Conservation (phyloP, 1,284 basidiomycete species). For the Caloboletus firmus region DNA sequence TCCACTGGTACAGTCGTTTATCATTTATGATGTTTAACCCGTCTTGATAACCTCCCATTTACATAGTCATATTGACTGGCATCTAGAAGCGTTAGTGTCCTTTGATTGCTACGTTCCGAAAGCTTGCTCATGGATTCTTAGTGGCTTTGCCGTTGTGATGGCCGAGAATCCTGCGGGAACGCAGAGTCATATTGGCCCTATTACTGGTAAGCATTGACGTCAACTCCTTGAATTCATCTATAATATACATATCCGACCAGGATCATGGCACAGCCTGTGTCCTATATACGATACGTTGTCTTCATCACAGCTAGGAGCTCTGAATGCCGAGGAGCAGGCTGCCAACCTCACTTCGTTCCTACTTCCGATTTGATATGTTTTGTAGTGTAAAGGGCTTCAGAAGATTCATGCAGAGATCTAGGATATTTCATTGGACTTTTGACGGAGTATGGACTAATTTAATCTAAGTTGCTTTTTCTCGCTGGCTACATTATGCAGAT, state of each 20-base stretch:
- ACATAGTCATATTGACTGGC: conserved; percentile 51
- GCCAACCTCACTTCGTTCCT: conserved; percentile 18
- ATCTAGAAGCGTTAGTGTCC: conserved; percentile 39
- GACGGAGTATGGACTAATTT: too few species aligned
- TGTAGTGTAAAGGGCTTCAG: too few species aligned
- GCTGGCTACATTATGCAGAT: too few species aligned
- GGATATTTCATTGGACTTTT: too few species aligned
- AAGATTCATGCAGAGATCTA: too few species aligned
- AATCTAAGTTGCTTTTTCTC: too few species aligned
- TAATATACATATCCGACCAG: conserved; percentile 6
- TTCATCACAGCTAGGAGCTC: conserved; percentile 22
- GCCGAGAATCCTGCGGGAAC: conserved; percentile 35
- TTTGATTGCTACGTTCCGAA: neutral
- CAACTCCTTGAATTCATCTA: neutral
- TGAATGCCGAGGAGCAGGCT: conserved; percentile 19
- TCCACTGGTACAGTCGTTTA: conserved; percentile 41
- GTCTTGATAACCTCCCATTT: neutral
- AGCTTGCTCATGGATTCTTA: conserved; percentile 6
- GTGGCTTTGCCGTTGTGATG: conserved; percentile 42
- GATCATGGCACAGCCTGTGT: conserved; percentile 27
- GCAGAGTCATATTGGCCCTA: conserved; percentile 10
- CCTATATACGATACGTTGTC: conserved; percentile 21
- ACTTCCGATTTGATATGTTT: conserved; percentile 17
- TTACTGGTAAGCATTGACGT: conserved; percentile 21
- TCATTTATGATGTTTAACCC: neutral